Base-by-base conservation (phyloP, 768 basidiomycete genomes). In the Multifurca ochricompacta region DNA sequence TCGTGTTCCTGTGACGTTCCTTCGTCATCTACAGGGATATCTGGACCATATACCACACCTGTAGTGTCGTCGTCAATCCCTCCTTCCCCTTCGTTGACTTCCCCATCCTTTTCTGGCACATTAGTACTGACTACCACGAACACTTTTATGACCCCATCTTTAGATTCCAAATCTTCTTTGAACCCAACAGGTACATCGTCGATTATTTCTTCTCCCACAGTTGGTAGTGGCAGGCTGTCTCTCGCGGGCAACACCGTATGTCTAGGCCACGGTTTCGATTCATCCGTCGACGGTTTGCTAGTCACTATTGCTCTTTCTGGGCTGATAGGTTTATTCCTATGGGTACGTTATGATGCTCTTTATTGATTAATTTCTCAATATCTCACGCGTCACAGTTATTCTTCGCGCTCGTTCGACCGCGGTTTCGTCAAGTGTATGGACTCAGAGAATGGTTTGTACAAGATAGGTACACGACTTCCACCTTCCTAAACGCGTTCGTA, bases 361-460 rank as follows among this genome's bases (percentile, higher is more conserved):
- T 40, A 18, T 19, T 32, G 41, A 16, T 42, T 52, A 25, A 60
- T 37, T 30, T 16, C 45, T 18, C 43, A 44, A 40, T 23, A 10
- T 16, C 46, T 36, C 39, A 27, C 23, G 18, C 40, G 14, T 51
- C 31, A 42, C 46, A 88, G 87, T 65, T 82, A 43, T 58, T 80
- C 40, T 90, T 90, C 67, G 86, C 82, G 23, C 67, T 82, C 42
- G 58, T 87, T 19, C 75, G 87, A 36, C 85, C 87, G 13, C 80
- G 76, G 50, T 82, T 80, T 62, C 78, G 85, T 51, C 83, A 87
- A 70, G 64, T 90, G 13, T 90, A 88, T 61, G 83, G 71, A 18
- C 65, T 83, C 44, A 72, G 87, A 63, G 85, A 87, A 64, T 90
- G 87, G 87, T 90, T 90, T 66, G 76, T 83, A 14, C 80, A 77